Conservation (phyloP, 805 yeast species). For the Wickerhamomyces bisporus region DNA sequence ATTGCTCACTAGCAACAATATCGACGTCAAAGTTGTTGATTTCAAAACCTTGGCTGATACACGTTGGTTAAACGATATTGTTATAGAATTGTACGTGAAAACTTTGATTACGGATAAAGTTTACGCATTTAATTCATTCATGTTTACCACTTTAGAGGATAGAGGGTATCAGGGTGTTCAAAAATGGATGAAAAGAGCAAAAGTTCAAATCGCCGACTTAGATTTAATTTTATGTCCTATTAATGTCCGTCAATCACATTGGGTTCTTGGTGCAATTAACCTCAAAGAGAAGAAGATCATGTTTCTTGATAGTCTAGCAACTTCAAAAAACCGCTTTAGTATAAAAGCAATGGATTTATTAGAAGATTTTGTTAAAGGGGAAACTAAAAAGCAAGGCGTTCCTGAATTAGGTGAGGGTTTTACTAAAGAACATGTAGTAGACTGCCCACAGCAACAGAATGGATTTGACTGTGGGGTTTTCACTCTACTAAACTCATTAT, state of each 20-base stretch:
- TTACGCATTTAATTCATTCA: slow-evolving; percentile 84
- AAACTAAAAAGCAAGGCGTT: slow-evolving; percentile 47
- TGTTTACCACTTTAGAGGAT: slow-evolving; percentile 62
- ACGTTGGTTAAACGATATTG: slow-evolving; percentile 85
- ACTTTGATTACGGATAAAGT: slow-evolving; percentile 30
- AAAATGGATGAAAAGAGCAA: slow-evolving; percentile 79
- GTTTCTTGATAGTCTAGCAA: slow-evolving; percentile 74
- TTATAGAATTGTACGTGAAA: slow-evolving; percentile 76
- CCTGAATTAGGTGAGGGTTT: slow-evolving; percentile 28
- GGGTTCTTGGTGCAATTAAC: slow-evolving; percentile 85
- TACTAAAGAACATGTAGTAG: slow-evolving; percentile 25
- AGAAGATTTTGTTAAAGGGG: slow-evolving; percentile 59
- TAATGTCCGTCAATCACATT: slow-evolving; percentile 78
- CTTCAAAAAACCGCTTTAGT: slow-evolving; percentile 32
- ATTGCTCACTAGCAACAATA: slow-evolving; percentile 29
- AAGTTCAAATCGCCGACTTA: slow-evolving; percentile 56
- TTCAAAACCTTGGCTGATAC: slow-evolving; percentile 64
- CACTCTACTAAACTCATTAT: slow-evolving; percentile 71
- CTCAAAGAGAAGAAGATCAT: slow-evolving; percentile 50
- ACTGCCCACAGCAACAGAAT: slow-evolving; percentile 82
- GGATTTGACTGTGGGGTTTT: slow-evolving; percentile 97
- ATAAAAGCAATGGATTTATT: slow-evolving; percentile 40
- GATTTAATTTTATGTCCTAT: slow-evolving; percentile 77
- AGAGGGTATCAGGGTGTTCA: slow-evolving; percentile 80
- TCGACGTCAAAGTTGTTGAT: slow-evolving; percentile 65